These are phyloP conservation scores for Aspergillus quadrilineatus DNA, from an alignment of 2,329 filamentous ascomycete species.

Conservation along the genomic window DNA sequence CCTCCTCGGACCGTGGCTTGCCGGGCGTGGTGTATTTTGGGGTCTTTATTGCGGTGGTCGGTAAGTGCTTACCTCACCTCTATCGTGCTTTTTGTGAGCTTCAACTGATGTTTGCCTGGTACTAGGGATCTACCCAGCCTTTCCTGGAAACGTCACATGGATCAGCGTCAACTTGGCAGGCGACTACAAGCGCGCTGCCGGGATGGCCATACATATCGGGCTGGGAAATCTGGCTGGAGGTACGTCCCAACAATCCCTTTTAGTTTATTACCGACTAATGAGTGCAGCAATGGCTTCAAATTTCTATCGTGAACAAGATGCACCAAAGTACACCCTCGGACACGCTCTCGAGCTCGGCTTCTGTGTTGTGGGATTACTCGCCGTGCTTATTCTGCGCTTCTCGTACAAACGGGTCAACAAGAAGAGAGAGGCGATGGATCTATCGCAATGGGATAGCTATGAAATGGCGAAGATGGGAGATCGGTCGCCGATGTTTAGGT, in stretches of 20 bases:
- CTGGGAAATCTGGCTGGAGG: slow-evolving; percentile 54
- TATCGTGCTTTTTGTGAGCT: background rate
- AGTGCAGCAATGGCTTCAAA: slow-evolving; percentile 65
- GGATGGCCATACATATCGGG: slow-evolving; percentile 65
- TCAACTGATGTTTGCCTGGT: background rate
- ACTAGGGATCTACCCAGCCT: slow-evolving; percentile 47
- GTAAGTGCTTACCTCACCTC: slow-evolving; percentile 25
- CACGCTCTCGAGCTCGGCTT: slow-evolving; percentile 55
- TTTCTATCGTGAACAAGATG: slow-evolving; percentile 60
- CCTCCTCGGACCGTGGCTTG: slow-evolving; percentile 32
- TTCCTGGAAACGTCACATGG: slow-evolving; percentile 54
- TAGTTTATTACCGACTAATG: background rate
- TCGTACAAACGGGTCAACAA: slow-evolving; percentile 61
- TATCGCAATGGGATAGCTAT: slow-evolving; percentile 42
- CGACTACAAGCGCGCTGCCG: slow-evolving; percentile 56
- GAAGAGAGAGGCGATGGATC: slow-evolving; percentile 52
- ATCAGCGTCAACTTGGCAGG: slow-evolving; percentile 61
- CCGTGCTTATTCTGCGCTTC: slow-evolving; percentile 46
- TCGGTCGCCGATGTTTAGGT: slow-evolving; percentile 62
- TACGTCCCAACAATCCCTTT: slow-evolving; percentile 14
- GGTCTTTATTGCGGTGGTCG: slow-evolving; percentile 48
- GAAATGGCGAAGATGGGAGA: slow-evolving; percentile 62
- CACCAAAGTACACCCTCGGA: slow-evolving; percentile 52
- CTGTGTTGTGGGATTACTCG: slow-evolving; percentile 48
- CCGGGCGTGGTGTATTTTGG: slow-evolving; percentile 49